These are phyloP conservation scores for Cucumis hystrix DNA, from an alignment of 306 rosid genomes.

Conservation along the genomic window DNA sequence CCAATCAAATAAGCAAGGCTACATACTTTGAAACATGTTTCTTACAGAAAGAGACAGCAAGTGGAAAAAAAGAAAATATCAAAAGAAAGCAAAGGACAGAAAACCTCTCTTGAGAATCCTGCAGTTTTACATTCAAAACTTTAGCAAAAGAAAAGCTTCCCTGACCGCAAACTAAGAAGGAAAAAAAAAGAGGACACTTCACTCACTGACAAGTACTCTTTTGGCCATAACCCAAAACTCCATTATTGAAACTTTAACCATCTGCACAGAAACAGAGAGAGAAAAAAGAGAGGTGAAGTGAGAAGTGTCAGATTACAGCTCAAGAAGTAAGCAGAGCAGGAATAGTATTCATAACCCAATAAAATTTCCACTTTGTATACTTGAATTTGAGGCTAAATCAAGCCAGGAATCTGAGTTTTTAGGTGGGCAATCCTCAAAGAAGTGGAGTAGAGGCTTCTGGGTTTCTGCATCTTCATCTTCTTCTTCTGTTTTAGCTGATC, in stretches of 20 bases:
- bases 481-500: conserved; percentile 28
- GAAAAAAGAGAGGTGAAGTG: not conserved
- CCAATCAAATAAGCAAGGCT: conserved; percentile 53
- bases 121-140: conserved; percentile 20
- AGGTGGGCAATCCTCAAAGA: conserved; percentile 88
- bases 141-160: conserved; percentile 29
- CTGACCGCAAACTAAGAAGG: conserved; percentile 42
- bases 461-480: conserved; percentile 37
- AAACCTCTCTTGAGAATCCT: conserved; percentile 39
- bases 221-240: conserved; percentile 35
- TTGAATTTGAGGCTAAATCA: conserved; percentile 88
- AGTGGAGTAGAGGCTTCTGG: conserved; percentile 83
- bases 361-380: conserved; percentile 34
- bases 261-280: conserved; percentile 32
- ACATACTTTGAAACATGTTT: conserved; percentile 67
- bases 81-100: conserved; percentile 34
- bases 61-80: conserved; percentile 24
- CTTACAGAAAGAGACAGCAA: conserved; percentile 32
- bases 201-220: conserved; percentile 39
- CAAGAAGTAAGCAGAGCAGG: not conserved
- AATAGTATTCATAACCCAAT: not conserved
- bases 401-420: conserved; percentile 93
- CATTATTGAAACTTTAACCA: conserved; percentile 41
- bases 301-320: not conserved
- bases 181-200: conserved; percentile 11